Percentiles rank a stretch among this genome's conserved stretches.
Conservation (phyloP, 768 basidiomycete genomes). For the Tylopilus intermedius region DNA sequence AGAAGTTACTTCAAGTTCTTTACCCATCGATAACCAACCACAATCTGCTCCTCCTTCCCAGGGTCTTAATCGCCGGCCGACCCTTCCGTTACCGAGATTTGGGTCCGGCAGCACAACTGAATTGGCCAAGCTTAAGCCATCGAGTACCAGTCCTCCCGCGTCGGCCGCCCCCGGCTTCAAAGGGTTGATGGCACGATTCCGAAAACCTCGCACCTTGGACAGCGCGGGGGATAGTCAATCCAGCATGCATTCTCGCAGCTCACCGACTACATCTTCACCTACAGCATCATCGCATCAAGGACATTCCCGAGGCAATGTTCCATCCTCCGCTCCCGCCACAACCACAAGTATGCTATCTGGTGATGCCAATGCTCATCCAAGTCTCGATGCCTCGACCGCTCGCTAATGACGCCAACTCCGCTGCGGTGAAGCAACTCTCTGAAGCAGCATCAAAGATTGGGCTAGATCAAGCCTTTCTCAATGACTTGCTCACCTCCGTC, state of each 20-base stretch:
- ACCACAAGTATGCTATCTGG: constrained; percentile 3
- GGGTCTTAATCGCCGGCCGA: constrained; percentile 42
- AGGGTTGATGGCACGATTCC: constrained; percentile 78
- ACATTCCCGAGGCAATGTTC: constrained; percentile 30
- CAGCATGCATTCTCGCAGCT: constrained; percentile 26
- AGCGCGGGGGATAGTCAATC: constrained; percentile 26
- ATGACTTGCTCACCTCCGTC: constrained; percentile 62
- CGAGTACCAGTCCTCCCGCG: constrained; percentile 59
- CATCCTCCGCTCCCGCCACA: constrained; percentile 19
- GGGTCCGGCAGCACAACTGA: constrained; percentile 41
- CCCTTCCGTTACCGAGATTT: constrained; percentile 44
- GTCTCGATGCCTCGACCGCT: constrained; percentile 23
- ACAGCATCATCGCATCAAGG: constrained; percentile 32
- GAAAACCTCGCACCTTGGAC: constrained; percentile 35
- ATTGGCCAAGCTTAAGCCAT: constrained; percentile 47
- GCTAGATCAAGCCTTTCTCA: constrained; percentile 66
- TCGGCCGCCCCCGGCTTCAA: constrained; percentile 70
- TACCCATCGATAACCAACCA: constrained; percentile 40
- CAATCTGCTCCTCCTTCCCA: constrained; percentile 25
- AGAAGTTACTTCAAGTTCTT: constrained; percentile 35
- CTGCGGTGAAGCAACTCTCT: constrained; percentile 67
- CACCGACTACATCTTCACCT: constrained; percentile 33
- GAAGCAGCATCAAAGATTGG: constrained; percentile 73
- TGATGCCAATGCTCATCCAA: constrained; percentile 19
- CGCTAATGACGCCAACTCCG: constrained; percentile 36